Evolutionary conservation across 768 basidiomycete genomes (phyloP), one percentile per base, ranked within the genome.

Genomic region (Kwoniella dendrophila): DNA sequence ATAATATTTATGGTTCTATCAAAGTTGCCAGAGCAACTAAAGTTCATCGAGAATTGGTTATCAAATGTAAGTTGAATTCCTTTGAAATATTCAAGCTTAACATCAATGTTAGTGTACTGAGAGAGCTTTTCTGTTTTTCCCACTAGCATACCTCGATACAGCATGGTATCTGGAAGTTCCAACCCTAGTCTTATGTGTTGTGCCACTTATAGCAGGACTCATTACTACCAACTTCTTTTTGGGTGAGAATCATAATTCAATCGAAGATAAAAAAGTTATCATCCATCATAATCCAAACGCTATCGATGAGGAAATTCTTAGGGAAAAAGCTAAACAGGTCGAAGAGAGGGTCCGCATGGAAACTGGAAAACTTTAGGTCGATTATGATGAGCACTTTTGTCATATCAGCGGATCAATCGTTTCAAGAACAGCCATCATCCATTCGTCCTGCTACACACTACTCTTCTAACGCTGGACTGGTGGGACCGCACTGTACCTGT

Each of bases 211-310:
- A 44, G 70, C 71, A 7, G 76, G 69, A 18, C 63, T 67, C 60
- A 69, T 75, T 54, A 65, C 71, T 45, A 67, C 57, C 56, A 75
- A 80, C 67, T 79, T 69, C 62, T 70, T 68, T 65, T 74, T 80
- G 36, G 79, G 74, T 50, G 56, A 69, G 27, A 53, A 45, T 24
- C 79, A 80, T 59, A 80, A 80, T 69, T 66, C 71, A n/a, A 64
- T 74, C 47, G 75, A 71, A 32, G 57, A 40, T n/a, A 66, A 69
- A 52, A 64, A 74, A 57, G 63, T 64, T 33, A 67, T 76, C 54
- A 56, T 68, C 20, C 38, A 70, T 29, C 50, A 59, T 20, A 36
- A 48, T 16, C 53, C 67, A 22, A 65, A 61, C n/a, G 74, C 72
- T 56, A 57, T 66, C 20, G 61, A 67, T 11, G 62, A 56, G 16